Evolutionary conservation across 805 yeast species (phyloP).

Genomic region (Saccharomycopsis schoenii): DNA sequence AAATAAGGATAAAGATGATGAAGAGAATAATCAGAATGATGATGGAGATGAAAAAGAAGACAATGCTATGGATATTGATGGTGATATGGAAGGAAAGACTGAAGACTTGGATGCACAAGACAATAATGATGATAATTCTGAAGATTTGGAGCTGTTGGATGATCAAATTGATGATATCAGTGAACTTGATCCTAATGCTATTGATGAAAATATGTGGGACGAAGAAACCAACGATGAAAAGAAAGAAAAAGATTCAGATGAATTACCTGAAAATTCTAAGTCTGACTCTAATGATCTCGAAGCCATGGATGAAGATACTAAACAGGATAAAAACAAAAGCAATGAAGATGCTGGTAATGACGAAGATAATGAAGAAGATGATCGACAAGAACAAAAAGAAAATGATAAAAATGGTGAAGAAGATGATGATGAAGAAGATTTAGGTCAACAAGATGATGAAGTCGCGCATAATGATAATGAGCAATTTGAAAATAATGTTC

Average conservation of each 20-base stretch:
- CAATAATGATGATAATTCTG: conserved; percentile 41
- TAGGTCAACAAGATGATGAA: conserved; percentile 42
- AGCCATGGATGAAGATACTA: conserved; percentile 30
- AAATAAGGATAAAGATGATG: conserved; percentile 64
- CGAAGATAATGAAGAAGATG: conserved; percentile 27
- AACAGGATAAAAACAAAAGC: conserved; percentile 25
- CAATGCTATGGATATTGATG: conserved; percentile 89
- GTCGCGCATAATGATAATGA: conserved; percentile 56
- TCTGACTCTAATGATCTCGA: conserved; percentile 45
- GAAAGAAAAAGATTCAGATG: conserved; percentile 77
- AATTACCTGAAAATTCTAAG: conserved; percentile 48
- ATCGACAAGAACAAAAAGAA: conserved; percentile 31
- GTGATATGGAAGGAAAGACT: conserved; percentile 91
- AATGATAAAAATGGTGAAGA: conserved; percentile 40
- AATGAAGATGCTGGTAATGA: conserved; percentile 24
- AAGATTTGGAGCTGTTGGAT: conserved; percentile 61
- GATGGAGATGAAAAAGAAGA: conserved; percentile 48
- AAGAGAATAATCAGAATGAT: conserved; percentile 56
- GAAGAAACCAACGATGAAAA: conserved; percentile 71
- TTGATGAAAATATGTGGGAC: conserved; percentile 97
- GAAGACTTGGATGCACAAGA: conserved; percentile 73
- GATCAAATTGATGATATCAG: conserved; percentile 85
- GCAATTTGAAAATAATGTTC: conserved; percentile 61
- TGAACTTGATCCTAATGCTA: conserved; percentile 86
- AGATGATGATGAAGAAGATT: conserved; percentile 33